phyloP scores from a whole-genome alignment of 116 monocot genomes.

The Papilionanthe hybrid region DNA sequence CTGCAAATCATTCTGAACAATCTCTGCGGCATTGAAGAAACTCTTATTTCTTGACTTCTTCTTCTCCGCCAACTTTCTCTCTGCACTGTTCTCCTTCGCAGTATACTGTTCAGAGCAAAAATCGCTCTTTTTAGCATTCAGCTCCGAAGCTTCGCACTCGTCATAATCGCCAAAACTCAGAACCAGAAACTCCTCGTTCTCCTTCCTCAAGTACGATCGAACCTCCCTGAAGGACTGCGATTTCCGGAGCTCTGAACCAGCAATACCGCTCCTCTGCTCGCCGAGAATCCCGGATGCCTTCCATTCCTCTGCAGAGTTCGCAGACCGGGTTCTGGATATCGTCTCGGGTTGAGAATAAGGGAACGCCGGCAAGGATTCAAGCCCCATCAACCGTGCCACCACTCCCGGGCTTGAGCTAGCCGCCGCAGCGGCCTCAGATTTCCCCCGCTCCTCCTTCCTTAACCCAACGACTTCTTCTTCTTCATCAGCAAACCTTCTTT shows the following conservation, averaged over 20 bases:
- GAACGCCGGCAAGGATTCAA: constrained; percentile 26
- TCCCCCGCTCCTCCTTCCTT: background rate
- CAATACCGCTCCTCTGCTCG: background rate
- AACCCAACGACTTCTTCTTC: background rate
- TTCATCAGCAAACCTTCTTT: background rate
- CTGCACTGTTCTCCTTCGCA: constrained; percentile 6
- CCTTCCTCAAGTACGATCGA: constrained; percentile 39
- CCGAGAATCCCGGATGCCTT: constrained; percentile 10
- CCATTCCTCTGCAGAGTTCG: constrained; percentile 30
- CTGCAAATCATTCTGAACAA: background rate
- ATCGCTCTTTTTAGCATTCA: background rate
- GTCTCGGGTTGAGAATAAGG: background rate
- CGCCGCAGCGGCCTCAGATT: background rate
- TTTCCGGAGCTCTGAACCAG: background rate
- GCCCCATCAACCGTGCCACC: constrained; percentile 37
- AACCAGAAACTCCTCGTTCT: constrained; percentile 43
- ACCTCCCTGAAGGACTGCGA: constrained; percentile 31
- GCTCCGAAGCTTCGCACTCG: background rate
- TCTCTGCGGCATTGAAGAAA: background rate
- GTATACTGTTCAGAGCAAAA: background rate
- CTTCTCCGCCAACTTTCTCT: background rate
- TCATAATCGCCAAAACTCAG: constrained; percentile 32
- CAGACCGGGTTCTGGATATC: constrained; percentile 24
- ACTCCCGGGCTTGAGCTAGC: background rate
- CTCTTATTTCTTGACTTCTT: constrained; percentile 13